Evolutionary conservation across 805 yeast species (phyloP), one percentile per base, ranked within the genome.

Genomic region (Zygoascus tannicola): DNA sequence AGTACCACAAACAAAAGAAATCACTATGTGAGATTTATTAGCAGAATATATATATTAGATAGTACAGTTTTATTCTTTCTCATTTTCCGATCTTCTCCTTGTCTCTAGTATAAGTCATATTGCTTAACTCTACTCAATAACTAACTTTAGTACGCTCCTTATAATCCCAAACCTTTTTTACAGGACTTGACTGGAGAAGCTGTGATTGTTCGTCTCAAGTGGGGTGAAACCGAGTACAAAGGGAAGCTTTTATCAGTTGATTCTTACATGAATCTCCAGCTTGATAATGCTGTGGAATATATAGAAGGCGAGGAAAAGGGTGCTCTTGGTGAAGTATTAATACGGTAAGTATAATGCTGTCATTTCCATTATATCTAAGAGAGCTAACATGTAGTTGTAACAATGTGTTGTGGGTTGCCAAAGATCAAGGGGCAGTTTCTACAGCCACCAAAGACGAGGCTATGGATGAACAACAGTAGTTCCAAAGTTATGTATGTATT

Each of bases 101-200:
- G n/a, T n/a, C n/a, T n/a, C n/a, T n/a, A n/a, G n/a, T n/a, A n/a
- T n/a, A 26, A 8, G 12, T 12, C 30, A 26, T 26, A 26, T 8
- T 26, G 10, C 30, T 26, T 26, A 8, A 12, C 10, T 12, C 30
- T 7, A 26, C 30, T 12, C 7, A 26, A 7, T 26, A 26, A 26
- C 30, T 26, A 26, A 26, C 32, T 21, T 14, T 41, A 65, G 70
- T 65, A 70, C 44, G 66, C 66, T 33, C 92, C 95, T 15, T 69
- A 81, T 19, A 85, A 86, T 56, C 97, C 97, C 14, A 87, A 84
- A 59, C 95, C 95, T n/a, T 92, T 80, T 54, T 69, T 92, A 38
- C 80, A 80, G 49, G 80, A 83, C 20, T 74, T 92, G 36, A 70
- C 82, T n/a, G 79, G 81, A 44, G 72, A 80, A 46, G 70, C 66